These are phyloP conservation scores for Gossypium thurberi DNA, from an alignment of 345 rosid genomes.

Conservation along the genomic window DNA sequence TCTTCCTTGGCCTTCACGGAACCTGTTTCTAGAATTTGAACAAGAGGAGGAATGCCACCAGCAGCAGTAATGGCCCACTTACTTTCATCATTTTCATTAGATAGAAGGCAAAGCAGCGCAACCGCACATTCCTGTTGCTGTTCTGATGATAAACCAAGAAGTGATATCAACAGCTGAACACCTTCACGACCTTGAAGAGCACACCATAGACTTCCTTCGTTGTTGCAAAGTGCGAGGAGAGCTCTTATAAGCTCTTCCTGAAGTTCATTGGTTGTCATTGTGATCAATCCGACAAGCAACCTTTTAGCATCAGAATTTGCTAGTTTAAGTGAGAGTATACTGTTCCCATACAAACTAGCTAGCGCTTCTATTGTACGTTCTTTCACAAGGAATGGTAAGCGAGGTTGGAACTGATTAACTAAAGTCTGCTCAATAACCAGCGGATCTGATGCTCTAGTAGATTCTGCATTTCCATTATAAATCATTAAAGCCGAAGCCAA, in stretches of 20 bases:
- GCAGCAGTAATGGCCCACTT: conserved; percentile 99
- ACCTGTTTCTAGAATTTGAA: conserved; percentile 95
- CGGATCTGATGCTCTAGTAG: conserved; percentile 78
- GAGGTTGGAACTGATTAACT: conserved; percentile 87
- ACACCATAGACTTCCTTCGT: conserved; percentile 85
- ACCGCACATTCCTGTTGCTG: conserved; percentile 99
- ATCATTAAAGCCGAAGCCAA: conserved; percentile 99
- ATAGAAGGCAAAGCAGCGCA: conserved; percentile 87
- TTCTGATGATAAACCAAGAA: conserved; percentile 98
- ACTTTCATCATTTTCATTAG: conserved; percentile 97
- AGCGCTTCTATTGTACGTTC: conserved; percentile 98
- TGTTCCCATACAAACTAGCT: conserved; percentile 95
- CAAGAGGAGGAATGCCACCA: conserved; percentile 99
- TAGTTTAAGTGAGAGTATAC: conserved; percentile 66
- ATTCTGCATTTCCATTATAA: conserved; percentile 86
- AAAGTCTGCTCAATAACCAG: conserved; percentile 69
- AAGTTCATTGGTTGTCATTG: conserved; percentile 92
- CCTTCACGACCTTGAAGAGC: conserved; percentile 99
- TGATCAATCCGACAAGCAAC: conserved; percentile 94
- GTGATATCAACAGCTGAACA: conserved; percentile 90
- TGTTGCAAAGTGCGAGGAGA: conserved; percentile 79
- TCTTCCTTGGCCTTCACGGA: conserved; percentile 99
- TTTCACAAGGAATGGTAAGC: conserved; percentile 78
- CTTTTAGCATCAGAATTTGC: conserved; percentile 86
- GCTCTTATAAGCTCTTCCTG: conserved; percentile 93